Evolutionary conservation across 2,329 filamentous ascomycete genomes (phyloP).

Genomic region (Cercospora berteroae): DNA sequence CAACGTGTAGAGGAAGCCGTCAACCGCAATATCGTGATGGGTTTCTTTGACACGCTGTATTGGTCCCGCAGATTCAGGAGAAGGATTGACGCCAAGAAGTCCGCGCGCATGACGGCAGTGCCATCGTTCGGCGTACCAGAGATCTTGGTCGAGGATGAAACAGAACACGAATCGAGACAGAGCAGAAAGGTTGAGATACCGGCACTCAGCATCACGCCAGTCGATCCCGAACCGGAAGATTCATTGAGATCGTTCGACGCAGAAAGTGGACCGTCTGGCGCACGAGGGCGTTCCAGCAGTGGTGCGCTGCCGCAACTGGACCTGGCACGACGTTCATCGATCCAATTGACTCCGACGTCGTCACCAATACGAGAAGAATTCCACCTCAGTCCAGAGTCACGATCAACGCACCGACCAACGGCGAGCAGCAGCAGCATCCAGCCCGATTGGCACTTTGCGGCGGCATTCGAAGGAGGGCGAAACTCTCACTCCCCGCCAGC

Average conservation of each 20-base stretch:
- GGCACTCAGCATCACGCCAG: constrained; percentile 34
- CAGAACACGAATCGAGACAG: constrained; percentile 47
- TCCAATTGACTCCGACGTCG: constrained; percentile 30
- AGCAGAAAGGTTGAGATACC: constrained; percentile 34
- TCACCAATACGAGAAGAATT: constrained; percentile 25
- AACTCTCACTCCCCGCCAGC: constrained; percentile 33
- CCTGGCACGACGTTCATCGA: constrained; percentile 31
- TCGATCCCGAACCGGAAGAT: constrained; percentile 36
- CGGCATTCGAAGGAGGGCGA: constrained; percentile 37
- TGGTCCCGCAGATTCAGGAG: constrained; percentile 81
- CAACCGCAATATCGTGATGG: constrained; percentile 81
- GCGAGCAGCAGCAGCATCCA: constrained; percentile 33
- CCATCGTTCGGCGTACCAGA: constrained; percentile 83
- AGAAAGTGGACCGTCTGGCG: constrained; percentile 14
- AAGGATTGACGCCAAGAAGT: constrained; percentile 68
- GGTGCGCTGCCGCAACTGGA: background rate
- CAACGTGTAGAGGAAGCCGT: constrained; percentile 95
- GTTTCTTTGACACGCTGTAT: constrained; percentile 93
- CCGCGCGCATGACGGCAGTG: constrained; percentile 71
- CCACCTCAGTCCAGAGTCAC: constrained; percentile 22
- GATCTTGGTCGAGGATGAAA: constrained; percentile 82
- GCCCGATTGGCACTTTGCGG: constrained; percentile 49
- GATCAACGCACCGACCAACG: constrained; percentile 25
- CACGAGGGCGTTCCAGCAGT: background rate
- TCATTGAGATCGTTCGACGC: constrained; percentile 32